Base-by-base conservation (phyloP, 176 grass and related monocot genomes). In the Melocanna baccifera region DNA sequence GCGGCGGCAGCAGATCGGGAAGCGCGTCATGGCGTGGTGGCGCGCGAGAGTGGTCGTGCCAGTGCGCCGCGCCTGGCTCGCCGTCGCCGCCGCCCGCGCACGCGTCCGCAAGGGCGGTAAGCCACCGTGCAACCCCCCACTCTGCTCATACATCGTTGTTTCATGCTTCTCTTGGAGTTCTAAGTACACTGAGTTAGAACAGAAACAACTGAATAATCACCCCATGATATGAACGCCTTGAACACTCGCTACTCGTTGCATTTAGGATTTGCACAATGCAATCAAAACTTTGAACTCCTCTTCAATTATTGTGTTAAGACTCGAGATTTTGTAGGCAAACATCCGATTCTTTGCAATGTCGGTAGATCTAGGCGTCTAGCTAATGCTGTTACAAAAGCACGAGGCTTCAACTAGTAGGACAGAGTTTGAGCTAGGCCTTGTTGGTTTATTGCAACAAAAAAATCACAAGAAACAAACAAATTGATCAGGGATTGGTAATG, bases 21-120 rank as follows among this genome's bases (percentile, higher is more conserved):
- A 77, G 36, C 76, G 86, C 67, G 88, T 92, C 56, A 99, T 99
- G 96, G 90, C 96, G 70, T 96, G 96, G 96, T 96, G 96, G 93
- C 89, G 87, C 37, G 67, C 89, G 4, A 89, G 76, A 62, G 90
- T 99, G 62, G 86, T 96, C 15, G 86, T 88, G 62, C 87, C 91
- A 26, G 86, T 96, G 74, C 92, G 87, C 88, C 88, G 93, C 29
- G 96, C 88, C 3, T 99, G 93, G 93, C 69, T 96, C 82, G 89
- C 84, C 86, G 93, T 96, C 86, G 90, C 89, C 69, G 89, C 91
- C 50, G 86, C 89, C 76, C 82, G 91, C 41, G 89, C 94, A 12
- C 79, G 89, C 48, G 86, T 90, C 11, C 88, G 81, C n/a, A 87
- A 91, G 69, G 85, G 88, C 16, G 91, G 91, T 99, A 88, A 85